Evolutionary conservation across 2,329 filamentous ascomycete species (phyloP).

Genomic region (Polytolypa hystricis): DNA sequence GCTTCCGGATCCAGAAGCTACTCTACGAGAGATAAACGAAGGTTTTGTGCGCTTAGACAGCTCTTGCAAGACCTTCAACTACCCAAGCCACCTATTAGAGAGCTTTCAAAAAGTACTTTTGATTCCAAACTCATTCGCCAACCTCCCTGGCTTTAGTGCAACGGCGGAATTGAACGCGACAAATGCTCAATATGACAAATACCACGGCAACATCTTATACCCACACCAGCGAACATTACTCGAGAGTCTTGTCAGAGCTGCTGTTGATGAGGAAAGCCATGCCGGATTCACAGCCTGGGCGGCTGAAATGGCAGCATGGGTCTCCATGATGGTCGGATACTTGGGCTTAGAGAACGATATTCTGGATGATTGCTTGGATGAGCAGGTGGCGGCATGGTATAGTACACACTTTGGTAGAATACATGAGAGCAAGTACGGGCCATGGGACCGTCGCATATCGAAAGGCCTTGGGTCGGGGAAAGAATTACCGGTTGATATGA

Average conservation of each 20-base stretch:
- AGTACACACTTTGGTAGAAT: slow-evolving; percentile 5
- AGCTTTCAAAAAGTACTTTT: slow-evolving; percentile 5
- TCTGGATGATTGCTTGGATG: slow-evolving; percentile 6
- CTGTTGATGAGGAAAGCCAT: slow-evolving; percentile 4
- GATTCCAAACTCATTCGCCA: slow-evolving; percentile 9
- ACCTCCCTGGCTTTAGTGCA: slow-evolving; percentile 5
- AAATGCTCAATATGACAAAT: slow-evolving; percentile 7
- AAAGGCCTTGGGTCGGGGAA: slow-evolving; percentile 5
- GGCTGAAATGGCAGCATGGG: slow-evolving; percentile 1
- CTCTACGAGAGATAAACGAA: slow-evolving; percentile 3
- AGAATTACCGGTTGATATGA: slow-evolving; percentile 6
- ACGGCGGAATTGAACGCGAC: slow-evolving; percentile 2
- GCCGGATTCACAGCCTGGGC: slow-evolving; percentile 2
- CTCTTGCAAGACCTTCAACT: slow-evolving; percentile 9
- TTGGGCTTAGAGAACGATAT: slow-evolving; percentile 3
- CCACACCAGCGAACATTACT: slow-evolving; percentile 8
- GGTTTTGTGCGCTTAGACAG: slow-evolving; percentile 6
- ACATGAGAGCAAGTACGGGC: slow-evolving; percentile 5
- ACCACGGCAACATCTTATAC: slow-evolving; percentile 10
- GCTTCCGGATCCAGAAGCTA: slow-evolving; percentile 8
- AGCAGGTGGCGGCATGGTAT: slow-evolving; percentile 2
- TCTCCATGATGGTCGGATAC: slow-evolving; percentile 5
- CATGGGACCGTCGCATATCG: slow-evolving; percentile 3
- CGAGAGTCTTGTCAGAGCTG: slow-evolving; percentile 5
- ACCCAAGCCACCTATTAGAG: slow-evolving; percentile 2